Evolutionary conservation across 768 basidiomycete genomes (phyloP).

Genomic region (Tylopilus plumbeoviolaceoides): DNA sequence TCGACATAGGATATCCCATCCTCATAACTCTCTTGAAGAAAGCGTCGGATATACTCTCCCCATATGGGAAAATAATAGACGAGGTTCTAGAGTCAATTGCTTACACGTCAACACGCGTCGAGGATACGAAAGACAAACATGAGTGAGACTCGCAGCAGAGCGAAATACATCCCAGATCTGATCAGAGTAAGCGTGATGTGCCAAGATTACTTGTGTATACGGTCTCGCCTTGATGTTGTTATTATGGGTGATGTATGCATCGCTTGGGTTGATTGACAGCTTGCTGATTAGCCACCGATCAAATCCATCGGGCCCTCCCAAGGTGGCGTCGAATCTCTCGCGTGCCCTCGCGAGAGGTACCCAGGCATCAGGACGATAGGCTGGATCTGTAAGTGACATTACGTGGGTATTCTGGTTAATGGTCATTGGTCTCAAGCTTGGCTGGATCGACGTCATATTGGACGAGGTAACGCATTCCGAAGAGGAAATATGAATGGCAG

Average conservation of each 20-base stretch:
- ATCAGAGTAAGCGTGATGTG: background rate
- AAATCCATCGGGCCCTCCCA: slow-evolving; percentile 64
- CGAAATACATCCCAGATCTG: slow-evolving; percentile 78
- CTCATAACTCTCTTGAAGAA: slow-evolving; percentile 56
- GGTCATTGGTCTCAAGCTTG: slow-evolving; percentile 52
- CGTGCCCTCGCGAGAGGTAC: slow-evolving; percentile 53
- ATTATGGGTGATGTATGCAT: slow-evolving; percentile 72
- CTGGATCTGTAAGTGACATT: slow-evolving; percentile 32
- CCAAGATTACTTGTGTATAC: background rate
- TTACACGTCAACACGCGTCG: background rate
- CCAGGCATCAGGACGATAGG: slow-evolving; percentile 49
- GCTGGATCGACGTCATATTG: slow-evolving; percentile 43
- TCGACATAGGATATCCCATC: slow-evolving; percentile 75
- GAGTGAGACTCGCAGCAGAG: slow-evolving; percentile 47
- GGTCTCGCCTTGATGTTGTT: slow-evolving; percentile 55
- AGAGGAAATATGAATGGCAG: slow-evolving; percentile 57
- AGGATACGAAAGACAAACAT: slow-evolving; percentile 32
- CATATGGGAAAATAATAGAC: slow-evolving; percentile 55
- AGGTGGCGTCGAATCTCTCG: slow-evolving; percentile 41
- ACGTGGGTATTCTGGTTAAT: slow-evolving; percentile 12
- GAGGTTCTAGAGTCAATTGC: slow-evolving; percentile 27
- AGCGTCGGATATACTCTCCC: slow-evolving; percentile 55
- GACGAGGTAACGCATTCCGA: slow-evolving; percentile 35
- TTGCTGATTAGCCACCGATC: slow-evolving; percentile 60
- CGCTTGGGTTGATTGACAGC: slow-evolving; percentile 64